phyloP scores from a whole-genome alignment of 2,329 filamentous ascomycete species.

The Nigrospora oryzae region DNA sequence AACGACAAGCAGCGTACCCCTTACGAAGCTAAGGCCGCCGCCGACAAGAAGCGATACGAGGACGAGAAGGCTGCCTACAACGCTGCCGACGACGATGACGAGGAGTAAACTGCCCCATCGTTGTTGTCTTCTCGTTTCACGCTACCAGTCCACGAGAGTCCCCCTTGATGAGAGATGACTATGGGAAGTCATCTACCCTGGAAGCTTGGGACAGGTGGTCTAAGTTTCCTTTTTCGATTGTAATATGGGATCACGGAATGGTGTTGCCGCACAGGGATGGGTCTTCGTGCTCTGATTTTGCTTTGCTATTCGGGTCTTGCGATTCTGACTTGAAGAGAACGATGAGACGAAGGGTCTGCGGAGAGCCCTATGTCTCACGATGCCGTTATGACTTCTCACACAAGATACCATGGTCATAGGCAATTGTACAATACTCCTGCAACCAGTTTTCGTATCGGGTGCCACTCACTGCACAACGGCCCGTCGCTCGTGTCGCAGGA shows the following conservation, averaged over 20 bases:
- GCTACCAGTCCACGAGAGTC: slow-evolving; percentile 12
- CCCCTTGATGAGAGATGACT: slow-evolving; percentile 1
- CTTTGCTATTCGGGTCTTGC: neutral
- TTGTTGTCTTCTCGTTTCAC: slow-evolving; percentile 7
- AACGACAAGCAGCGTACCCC: slow-evolving; percentile 86
- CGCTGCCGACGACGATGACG: slow-evolving; percentile 48
- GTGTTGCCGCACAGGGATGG: slow-evolving; percentile 4
- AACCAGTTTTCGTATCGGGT: too few relatives aligned
- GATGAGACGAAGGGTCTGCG: neutral
- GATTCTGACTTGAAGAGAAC: neutral
- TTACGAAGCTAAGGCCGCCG: slow-evolving; percentile 92
- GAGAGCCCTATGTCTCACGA: neutral
- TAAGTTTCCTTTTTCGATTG: slow-evolving; percentile 5
- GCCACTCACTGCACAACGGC: neutral
- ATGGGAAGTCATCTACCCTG: neutral
- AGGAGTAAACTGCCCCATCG: slow-evolving; percentile 7
- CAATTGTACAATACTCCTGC: slow-evolving; percentile 5
- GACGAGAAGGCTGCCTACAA: slow-evolving; percentile 94
- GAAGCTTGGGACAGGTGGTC: neutral
- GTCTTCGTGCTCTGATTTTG: neutral
- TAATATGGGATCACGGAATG: slow-evolving; percentile 8
- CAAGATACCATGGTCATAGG: slow-evolving; percentile 4
- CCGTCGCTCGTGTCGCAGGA: too few relatives aligned
- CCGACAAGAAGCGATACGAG: slow-evolving; percentile 99
- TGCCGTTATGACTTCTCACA: slow-evolving; percentile 1